phyloP scores from a whole-genome alignment of 257 asterid genomes.

The Solanum appendiculatum region DNA sequence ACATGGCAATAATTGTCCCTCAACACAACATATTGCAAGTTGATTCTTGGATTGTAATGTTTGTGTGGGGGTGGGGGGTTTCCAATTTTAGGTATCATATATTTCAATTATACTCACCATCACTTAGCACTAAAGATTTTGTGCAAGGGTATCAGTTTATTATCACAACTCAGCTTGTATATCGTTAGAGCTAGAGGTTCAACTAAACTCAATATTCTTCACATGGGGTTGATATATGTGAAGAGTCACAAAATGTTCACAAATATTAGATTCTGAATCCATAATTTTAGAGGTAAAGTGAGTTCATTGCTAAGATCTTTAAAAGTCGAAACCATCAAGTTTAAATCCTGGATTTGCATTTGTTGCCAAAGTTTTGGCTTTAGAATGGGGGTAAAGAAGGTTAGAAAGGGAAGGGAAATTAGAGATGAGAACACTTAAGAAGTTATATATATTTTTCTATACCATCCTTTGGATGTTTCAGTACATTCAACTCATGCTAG shows the following conservation, averaged over 20 bases:
- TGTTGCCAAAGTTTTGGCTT: no score
- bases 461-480: not conserved
- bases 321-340: not conserved
- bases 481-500: not conserved
- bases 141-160: not conserved
- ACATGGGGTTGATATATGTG: not conserved
- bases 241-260: not conserved
- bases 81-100: not conserved
- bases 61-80: not conserved
- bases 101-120: not conserved
- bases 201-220: not conserved
- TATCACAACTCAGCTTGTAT: not conserved
- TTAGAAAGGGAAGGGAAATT: not conserved
- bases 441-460: not conserved
- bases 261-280: not conserved
- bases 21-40: not conserved
- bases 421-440: no score
- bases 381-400: no score
- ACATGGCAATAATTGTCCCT: not conserved
- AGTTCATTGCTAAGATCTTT: not conserved
- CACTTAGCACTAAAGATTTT: not conserved
- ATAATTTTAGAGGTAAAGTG: not conserved
- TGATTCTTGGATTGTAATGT: not conserved
- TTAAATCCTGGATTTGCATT: not conserved
- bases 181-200: not conserved